A percentile compares a stretch with the other conserved stretches of the same genome.
Conservation (phyloP, 441 rosid species). For the Euphorbia schlechtendalii region DNA sequence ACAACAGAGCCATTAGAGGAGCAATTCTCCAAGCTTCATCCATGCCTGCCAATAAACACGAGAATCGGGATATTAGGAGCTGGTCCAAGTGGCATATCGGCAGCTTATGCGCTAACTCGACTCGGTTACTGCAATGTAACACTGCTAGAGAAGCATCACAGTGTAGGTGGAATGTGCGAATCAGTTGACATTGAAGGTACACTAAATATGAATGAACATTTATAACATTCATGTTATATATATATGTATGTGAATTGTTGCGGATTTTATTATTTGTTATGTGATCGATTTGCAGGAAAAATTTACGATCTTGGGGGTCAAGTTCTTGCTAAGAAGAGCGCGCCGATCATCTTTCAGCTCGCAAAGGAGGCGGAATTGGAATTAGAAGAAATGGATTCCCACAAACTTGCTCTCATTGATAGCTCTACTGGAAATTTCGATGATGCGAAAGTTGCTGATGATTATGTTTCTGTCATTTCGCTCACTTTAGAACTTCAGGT, state of each 20-base stretch:
- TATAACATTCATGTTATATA: no score
- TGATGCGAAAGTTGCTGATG: slow-evolving; percentile 55
- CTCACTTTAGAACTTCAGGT: slow-evolving; percentile 67
- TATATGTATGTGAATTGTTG: no score
- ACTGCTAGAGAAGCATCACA: slow-evolving; percentile 51
- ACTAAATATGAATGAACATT: no score
- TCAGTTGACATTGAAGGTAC: slow-evolving; percentile 54
- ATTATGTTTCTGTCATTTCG: slow-evolving; percentile 52
- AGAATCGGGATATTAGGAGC: slow-evolving; percentile 60
- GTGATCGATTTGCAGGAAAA: slow-evolving; percentile 17
- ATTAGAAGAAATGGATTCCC: slow-evolving; percentile 61
- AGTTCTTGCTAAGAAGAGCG: slow-evolving; percentile 68
- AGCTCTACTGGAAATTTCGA: slow-evolving; percentile 42
- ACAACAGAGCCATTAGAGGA: slow-evolving; percentile 39
- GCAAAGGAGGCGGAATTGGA: slow-evolving; percentile 51
- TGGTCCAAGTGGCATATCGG: slow-evolving; percentile 66
- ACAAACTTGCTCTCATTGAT: slow-evolving; percentile 56
- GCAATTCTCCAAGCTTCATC: slow-evolving; percentile 58
- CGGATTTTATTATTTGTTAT: no score
- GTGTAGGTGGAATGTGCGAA: slow-evolving; percentile 71
- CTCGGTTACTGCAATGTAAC: slow-evolving; percentile 55
- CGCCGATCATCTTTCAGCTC: slow-evolving; percentile 55
- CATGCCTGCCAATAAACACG: slow-evolving; percentile 43
- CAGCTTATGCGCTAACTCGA: slow-evolving; percentile 53
- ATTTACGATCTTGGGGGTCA: slow-evolving; percentile 71